Percentiles rank a stretch among this genome's conserved stretches.
These are phyloP conservation scores for Fusarium citri DNA, from an alignment of 2,329 filamentous ascomycete genomes.

Conservation along the genomic window DNA sequence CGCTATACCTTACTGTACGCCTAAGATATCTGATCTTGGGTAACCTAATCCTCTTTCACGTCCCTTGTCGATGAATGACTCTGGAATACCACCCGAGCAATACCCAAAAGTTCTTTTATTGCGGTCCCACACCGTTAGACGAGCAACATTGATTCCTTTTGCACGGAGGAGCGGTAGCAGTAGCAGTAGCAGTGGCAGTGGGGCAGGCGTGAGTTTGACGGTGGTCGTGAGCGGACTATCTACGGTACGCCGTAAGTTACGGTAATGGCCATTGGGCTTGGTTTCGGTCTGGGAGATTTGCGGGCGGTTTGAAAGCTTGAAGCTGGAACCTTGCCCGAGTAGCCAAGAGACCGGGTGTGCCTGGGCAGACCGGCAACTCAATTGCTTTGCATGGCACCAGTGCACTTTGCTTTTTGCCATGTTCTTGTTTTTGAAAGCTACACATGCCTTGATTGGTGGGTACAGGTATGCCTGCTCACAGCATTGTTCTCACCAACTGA, in stretches of 20 bases:
- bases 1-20: not conserved
- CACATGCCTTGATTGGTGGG: slow-evolving; percentile 39
- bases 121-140: not conserved
- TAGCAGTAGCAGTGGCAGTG: not conserved
- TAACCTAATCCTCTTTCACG: not conserved
- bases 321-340: slow-evolving; percentile 17
- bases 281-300: slow-evolving; percentile 28
- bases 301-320: slow-evolving; percentile 29
- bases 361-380: slow-evolving; percentile 1
- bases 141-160: not conserved
- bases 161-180: not conserved
- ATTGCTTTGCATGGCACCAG: not conserved
- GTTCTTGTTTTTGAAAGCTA: slow-evolving; percentile 38
- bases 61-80: not conserved
- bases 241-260: slow-evolving; percentile 26
- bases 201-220: slow-evolving; percentile 4
- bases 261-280: slow-evolving; percentile 27
- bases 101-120: not conserved
- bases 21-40: not conserved
- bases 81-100: not conserved
- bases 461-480: slow-evolving; percentile 8
- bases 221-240: slow-evolving; percentile 35
- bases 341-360: slow-evolving; percentile 34
- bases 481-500: slow-evolving; percentile 30
- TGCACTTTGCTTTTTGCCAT: slow-evolving; percentile 30